Percentiles rank a stretch among this genome's conserved stretches.
Evolutionary conservation across 2,329 filamentous ascomycete genomes (phyloP).

Genomic region (Penicillium sp.): DNA sequence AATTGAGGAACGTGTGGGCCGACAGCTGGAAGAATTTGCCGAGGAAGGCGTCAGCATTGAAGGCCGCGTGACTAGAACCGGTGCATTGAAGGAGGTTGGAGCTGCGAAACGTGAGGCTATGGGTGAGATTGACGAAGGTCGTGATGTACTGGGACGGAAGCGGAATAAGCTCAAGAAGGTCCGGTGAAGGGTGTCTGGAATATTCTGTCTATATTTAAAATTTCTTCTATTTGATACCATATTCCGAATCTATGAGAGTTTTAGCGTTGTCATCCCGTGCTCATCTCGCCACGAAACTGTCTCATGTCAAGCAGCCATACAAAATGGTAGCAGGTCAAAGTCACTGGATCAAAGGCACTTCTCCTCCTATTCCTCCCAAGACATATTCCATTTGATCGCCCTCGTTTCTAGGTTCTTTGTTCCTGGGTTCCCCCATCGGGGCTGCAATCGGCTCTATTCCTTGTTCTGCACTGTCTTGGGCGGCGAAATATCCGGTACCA

Average conservation of each 20-base stretch:
- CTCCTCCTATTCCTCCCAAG: constrained; percentile 6
- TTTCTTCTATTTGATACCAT: constrained; percentile 19
- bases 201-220: constrained; percentile 13
- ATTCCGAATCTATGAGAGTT: constrained; percentile 8
- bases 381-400: background rate
- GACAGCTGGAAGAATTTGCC: constrained; percentile 79
- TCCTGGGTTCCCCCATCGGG: background rate
- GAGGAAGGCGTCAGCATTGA: constrained; percentile 96
- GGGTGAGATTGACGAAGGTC: constrained; percentile 87
- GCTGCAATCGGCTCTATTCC: background rate
- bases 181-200: constrained; percentile 26
- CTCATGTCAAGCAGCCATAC: background rate
- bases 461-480: background rate
- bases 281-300: background rate
- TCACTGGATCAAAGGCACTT: constrained; percentile 1
- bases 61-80: constrained; percentile 80
- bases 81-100: constrained; percentile 80
- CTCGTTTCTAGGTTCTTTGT: background rate
- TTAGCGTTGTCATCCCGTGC: constrained; percentile 12
- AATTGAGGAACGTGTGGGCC: constrained; percentile 80
- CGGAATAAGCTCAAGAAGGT: constrained; percentile 53
- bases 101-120: constrained; percentile 93
- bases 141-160: constrained; percentile 86
- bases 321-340: background rate
- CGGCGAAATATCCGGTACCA: background rate